These are phyloP conservation scores for Thuidium tamariscinum DNA, from an alignment of 225 moss, liverwort and hornwort genomes.

Conservation along the genomic window DNA sequence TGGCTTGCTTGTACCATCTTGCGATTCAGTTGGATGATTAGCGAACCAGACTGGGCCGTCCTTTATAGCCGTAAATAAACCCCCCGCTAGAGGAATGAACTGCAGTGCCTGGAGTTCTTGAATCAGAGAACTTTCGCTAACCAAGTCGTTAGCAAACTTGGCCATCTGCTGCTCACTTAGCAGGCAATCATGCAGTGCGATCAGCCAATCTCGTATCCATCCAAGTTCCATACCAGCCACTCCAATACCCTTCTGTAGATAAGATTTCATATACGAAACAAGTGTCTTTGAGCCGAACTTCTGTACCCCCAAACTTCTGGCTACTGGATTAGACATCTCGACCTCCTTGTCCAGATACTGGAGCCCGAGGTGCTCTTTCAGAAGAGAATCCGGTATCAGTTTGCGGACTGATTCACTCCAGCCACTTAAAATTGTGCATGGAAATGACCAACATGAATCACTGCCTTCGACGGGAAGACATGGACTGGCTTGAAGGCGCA, in stretches of 20 bases:
- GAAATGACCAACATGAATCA: slow-evolving; percentile 67
- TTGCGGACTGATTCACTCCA: slow-evolving; percentile 53
- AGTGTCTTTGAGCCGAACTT: slow-evolving; percentile 57
- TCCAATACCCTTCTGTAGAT: slow-evolving; percentile 29
- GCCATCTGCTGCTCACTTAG: slow-evolving; percentile 31
- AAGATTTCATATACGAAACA: slow-evolving; percentile 62
- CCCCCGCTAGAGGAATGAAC: slow-evolving; percentile 64
- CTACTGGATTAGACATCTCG: slow-evolving; percentile 50
- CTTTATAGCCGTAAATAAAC: slow-evolving; percentile 38
- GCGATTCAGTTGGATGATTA: slow-evolving; percentile 23
- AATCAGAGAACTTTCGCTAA: slow-evolving; percentile 2
- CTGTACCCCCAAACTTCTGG: slow-evolving; percentile 66
- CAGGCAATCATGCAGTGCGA: slow-evolving; percentile 66
- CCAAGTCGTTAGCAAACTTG: slow-evolving; percentile 6
- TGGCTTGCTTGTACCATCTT: slow-evolving; percentile 22
- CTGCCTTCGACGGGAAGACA: slow-evolving; percentile 70
- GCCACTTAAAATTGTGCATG: slow-evolving; percentile 55
- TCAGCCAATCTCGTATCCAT: slow-evolving; percentile 74
- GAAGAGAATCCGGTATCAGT: slow-evolving; percentile 49
- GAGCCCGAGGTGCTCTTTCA: slow-evolving; percentile 67
- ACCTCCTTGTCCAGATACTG: slow-evolving; percentile 77
- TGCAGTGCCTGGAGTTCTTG: slow-evolving; percentile 48
- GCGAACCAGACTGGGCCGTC: slow-evolving; percentile 83
- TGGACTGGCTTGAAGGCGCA: slow-evolving; percentile 48
- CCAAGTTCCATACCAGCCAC: slow-evolving; percentile 26